A percentile compares a stretch with the other conserved stretches of the same genome.
These are phyloP conservation scores for Mallotus japonicus DNA, from an alignment of 441 rosid species.

Conservation along the genomic window DNA sequence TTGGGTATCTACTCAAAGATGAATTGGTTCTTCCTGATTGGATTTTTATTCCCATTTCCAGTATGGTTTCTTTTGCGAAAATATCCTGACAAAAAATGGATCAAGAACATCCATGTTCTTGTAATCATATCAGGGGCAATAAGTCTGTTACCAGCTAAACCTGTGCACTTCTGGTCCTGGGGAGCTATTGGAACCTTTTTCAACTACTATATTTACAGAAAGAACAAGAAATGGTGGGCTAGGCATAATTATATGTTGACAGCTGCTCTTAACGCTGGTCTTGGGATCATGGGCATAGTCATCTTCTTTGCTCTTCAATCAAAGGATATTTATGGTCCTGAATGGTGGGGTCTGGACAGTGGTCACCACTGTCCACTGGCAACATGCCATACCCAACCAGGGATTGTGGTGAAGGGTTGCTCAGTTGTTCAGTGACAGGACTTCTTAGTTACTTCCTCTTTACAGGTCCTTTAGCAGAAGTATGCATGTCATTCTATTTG, in stretches of 20 bases:
- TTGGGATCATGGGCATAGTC: slow-evolving; percentile 62
- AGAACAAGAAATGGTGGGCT: slow-evolving; percentile 75
- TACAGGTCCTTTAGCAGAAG: too few relatives aligned
- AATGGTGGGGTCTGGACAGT: slow-evolving; percentile 61
- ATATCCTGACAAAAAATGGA: slow-evolving; percentile 78
- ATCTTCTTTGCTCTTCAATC: slow-evolving; percentile 58
- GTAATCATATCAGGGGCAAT: slow-evolving; percentile 50
- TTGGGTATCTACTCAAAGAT: slow-evolving; percentile 45
- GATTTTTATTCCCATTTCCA: slow-evolving; percentile 67
- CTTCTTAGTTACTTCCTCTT: too few relatives aligned
- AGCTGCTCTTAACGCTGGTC: slow-evolving; percentile 75
- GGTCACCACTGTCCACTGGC: slow-evolving; percentile 63
- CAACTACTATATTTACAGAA: slow-evolving; percentile 58
- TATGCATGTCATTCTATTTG: too few relatives aligned
- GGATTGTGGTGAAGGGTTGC: slow-evolving; percentile 52
- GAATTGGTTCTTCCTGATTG: slow-evolving; percentile 90
- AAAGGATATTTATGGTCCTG: slow-evolving; percentile 45
- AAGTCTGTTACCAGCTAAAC: slow-evolving; percentile 59
- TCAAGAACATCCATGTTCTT: slow-evolving; percentile 59
- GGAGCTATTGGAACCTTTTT: slow-evolving; percentile 60
- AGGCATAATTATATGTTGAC: slow-evolving; percentile 69
- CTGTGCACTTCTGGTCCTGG: slow-evolving; percentile 70
- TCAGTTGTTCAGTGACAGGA: slow-evolving; percentile 37
- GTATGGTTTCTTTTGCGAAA: slow-evolving; percentile 56
- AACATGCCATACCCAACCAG: slow-evolving; percentile 62